Evolutionary conservation across 345 rosid species (phyloP).

Genomic region (Corymbia maculata): DNA sequence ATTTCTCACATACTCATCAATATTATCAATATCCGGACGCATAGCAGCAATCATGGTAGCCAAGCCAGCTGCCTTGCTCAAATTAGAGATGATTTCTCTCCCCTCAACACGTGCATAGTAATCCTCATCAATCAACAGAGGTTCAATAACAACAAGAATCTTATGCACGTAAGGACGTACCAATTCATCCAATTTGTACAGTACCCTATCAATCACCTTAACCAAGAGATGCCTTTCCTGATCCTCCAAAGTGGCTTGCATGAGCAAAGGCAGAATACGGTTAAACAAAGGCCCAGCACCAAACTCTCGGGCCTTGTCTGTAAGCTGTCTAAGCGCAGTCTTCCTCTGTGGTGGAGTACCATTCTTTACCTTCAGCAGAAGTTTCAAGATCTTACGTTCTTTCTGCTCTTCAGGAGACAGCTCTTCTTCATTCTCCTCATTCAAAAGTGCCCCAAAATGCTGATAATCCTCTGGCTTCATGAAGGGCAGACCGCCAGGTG

Average conservation of each 20-base stretch:
- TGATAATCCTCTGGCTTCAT: constrained; percentile 99
- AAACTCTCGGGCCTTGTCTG: constrained; percentile 95
- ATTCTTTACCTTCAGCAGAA: constrained; percentile 90
- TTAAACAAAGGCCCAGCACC: constrained; percentile 97
- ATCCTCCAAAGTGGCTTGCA: constrained; percentile 98
- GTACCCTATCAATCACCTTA: constrained; percentile 90
- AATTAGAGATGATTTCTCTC: constrained; percentile 94
- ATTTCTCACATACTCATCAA: constrained; percentile 97
- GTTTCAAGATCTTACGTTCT: constrained; percentile 96
- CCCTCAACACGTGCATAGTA: constrained; percentile 99
- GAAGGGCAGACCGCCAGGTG: constrained; percentile 80
- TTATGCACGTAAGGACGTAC: constrained; percentile 96
- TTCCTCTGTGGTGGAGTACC: constrained; percentile 99
- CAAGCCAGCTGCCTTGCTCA: constrained; percentile 97
- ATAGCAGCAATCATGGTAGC: constrained; percentile 99
- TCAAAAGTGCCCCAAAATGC: constrained; percentile 76
- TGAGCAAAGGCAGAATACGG: constrained; percentile 81
- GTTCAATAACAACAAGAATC: constrained; percentile 98
- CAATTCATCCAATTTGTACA: constrained; percentile 93
- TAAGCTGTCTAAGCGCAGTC: constrained; percentile 92
- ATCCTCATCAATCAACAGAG: constrained; percentile 96
- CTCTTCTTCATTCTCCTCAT: constrained; percentile 92
- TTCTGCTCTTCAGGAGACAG: constrained; percentile 90
- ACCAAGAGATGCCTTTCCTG: constrained; percentile 99
- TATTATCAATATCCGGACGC: constrained; percentile 99